Base-by-base conservation (phyloP, 78 protist genomes). In the Planoprotostelium fungivorum region DNA sequence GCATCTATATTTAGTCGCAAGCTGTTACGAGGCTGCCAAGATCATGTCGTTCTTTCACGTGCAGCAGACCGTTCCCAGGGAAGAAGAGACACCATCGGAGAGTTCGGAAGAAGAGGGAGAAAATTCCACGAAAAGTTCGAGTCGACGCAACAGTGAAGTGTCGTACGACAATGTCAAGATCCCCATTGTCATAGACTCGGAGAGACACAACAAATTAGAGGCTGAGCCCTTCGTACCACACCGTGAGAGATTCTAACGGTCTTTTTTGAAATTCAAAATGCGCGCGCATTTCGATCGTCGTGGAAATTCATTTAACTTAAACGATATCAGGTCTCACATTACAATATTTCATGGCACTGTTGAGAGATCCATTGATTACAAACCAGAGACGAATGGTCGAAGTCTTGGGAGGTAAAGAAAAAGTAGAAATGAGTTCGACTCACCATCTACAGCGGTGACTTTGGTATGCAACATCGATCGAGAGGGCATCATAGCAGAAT, bases 401-500 rank as follows among this genome's bases (percentile, higher is more conserved):
- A 51, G 73, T 51, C 73, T 16, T 51, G 31, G 73, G 73, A 51
- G 73, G 73, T 51, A 51, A 25, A 51, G 16, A 25, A 5, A 51
- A 51, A 51, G 16, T 51, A 51, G 16, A 51, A 16, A 51, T 16
- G 16, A 25, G 73, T 25, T 51, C 16, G 73, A 51, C 5, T 51
- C 31, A 51, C 16, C 31, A 5, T 25, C 16, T 25, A 25, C 73
- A 51, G 73, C 31, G 5, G 73, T 51, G 73, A 92, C 94, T 0
- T 84, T 86, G 31, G 87, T 92, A 28, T 92, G 94, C 35, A 90
- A 92, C 37, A 39, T 92, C 28, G 94, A 92, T 89, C 87, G 90
- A 38, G 94, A 92, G 0, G 94, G 94, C 83, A 90, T 92, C 34
- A 90, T 92, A 28, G 89, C 94, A 0, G 94, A 92, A 63, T 92